Evolutionary conservation across 2,329 filamentous ascomycete genomes (phyloP).

Genomic region (Colletotrichum ledebouriae): DNA sequence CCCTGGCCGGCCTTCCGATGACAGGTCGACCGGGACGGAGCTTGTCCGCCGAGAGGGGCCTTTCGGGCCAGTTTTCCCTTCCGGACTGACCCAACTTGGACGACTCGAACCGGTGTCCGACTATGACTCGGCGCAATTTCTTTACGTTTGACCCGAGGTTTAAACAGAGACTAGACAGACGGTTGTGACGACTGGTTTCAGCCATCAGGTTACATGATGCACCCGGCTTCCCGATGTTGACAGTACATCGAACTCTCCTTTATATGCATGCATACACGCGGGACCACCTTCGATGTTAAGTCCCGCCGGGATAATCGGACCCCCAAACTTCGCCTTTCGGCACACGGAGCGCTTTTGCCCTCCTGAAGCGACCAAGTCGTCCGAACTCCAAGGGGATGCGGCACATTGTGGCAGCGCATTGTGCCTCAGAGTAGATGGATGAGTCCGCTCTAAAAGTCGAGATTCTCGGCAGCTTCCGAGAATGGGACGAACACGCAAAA

Average conservation of each 20-base stretch:
- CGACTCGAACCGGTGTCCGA: slow-evolving; percentile 13
- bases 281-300: slow-evolving; percentile 10
- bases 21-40: slow-evolving; percentile 35
- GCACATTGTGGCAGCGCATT: slow-evolving; percentile 2
- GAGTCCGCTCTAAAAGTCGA: not conserved
- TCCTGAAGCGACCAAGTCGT: not conserved
- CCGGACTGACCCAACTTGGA: slow-evolving; percentile 28
- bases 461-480: not conserved
- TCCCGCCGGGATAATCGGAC: not conserved
- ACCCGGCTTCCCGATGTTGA: slow-evolving; percentile 11
- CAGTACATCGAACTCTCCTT: slow-evolving; percentile 15
- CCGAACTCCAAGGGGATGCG: not conserved
- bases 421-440: not conserved
- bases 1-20: slow-evolving; percentile 34
- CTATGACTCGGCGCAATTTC: slow-evolving; percentile 25
- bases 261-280: not conserved
- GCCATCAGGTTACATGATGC: slow-evolving; percentile 30
- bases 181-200: not conserved
- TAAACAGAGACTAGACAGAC: not conserved
- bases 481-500: not conserved
- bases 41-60: slow-evolving; percentile 12
- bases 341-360: not conserved
- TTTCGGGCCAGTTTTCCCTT: slow-evolving; percentile 16
- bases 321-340: not conserved
- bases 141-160: not conserved